A percentile compares a stretch with the other conserved stretches of the same genome.
These are phyloP conservation scores for Plasmodium blacklocki DNA, from an alignment of 169 alveolate genomes.

Conservation along the genomic window DNA sequence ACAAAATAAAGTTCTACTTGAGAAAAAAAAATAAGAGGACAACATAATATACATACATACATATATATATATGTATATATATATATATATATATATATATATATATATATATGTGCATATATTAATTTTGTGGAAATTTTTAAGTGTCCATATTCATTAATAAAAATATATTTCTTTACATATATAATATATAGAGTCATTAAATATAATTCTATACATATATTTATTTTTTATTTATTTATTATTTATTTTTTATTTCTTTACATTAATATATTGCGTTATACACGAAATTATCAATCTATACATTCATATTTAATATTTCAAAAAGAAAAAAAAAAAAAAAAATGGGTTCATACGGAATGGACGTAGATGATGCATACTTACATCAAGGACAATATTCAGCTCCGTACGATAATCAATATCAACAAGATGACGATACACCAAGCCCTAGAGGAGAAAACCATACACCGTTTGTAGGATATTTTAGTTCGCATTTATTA, in stretches of 20 bases:
- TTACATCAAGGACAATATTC: conserved; percentile 60
- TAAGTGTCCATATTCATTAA: too few species aligned
- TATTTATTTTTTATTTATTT: too few species aligned
- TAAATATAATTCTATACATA: too few species aligned
- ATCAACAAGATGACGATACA: conserved; percentile 80
- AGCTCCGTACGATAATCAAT: conserved; percentile 77
- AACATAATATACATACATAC: not conserved
- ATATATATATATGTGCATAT: too few species aligned
- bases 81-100: not conserved
- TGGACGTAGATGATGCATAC: conserved; percentile 64
- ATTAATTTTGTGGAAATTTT: too few species aligned
- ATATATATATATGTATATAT: conserved; percentile 5
- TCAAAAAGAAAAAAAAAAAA: not conserved
- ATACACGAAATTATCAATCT: not conserved
- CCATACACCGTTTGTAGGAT: conserved; percentile 88
- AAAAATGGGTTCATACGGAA: conserved; percentile 65
- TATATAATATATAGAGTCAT: too few species aligned
- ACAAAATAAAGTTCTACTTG: conserved; percentile 11
- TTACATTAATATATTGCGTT: too few species aligned
- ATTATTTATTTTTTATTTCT: too few species aligned
- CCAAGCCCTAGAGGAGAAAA: conserved; percentile 89
- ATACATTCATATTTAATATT: not conserved
- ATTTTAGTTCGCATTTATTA: conserved; percentile 85
- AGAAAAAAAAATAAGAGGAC: conserved; percentile 12
- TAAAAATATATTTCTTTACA: too few species aligned